phyloP scores from a whole-genome alignment of 2,329 filamentous ascomycete genomes.

The Trichoderma endophyticum region DNA sequence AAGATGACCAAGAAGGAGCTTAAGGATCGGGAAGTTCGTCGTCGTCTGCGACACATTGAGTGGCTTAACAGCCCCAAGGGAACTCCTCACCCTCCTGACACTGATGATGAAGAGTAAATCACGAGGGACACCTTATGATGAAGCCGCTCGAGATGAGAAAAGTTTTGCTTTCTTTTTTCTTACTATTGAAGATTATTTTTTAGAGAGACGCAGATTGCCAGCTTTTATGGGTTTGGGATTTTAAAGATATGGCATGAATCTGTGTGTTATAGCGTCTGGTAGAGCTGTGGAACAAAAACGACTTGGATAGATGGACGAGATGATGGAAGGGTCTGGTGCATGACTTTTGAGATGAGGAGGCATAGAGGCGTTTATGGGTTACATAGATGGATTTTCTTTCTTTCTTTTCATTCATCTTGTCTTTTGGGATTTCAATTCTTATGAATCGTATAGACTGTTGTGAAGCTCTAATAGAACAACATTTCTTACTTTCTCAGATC shows the following conservation, averaged over 20 bases:
- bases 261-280: slow-evolving; percentile 3
- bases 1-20: slow-evolving; percentile 96
- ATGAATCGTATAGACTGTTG: not conserved
- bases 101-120: slow-evolving; percentile 61
- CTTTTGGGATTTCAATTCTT: not conserved
- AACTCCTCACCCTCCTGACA: slow-evolving; percentile 72
- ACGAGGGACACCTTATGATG: not conserved
- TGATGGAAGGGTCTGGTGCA: not conserved
- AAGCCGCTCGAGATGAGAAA: not conserved
- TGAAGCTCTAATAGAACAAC: not conserved
- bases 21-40: slow-evolving; percentile 87
- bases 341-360: slow-evolving; percentile 2
- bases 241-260: not conserved
- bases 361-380: slow-evolving; percentile 23
- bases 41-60: slow-evolving; percentile 80
- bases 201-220: not conserved
- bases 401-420: not conserved
- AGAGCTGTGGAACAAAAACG: not conserved
- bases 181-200: not conserved
- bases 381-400: slow-evolving; percentile 7
- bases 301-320: not conserved
- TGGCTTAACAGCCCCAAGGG: slow-evolving; percentile 85
- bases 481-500: not conserved
- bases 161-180: not conserved
- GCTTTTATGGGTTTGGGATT: not conserved